phyloP scores from a whole-genome alignment of 2,329 filamentous ascomycete genomes.

The Pseudogymnoascus sp. region DNA sequence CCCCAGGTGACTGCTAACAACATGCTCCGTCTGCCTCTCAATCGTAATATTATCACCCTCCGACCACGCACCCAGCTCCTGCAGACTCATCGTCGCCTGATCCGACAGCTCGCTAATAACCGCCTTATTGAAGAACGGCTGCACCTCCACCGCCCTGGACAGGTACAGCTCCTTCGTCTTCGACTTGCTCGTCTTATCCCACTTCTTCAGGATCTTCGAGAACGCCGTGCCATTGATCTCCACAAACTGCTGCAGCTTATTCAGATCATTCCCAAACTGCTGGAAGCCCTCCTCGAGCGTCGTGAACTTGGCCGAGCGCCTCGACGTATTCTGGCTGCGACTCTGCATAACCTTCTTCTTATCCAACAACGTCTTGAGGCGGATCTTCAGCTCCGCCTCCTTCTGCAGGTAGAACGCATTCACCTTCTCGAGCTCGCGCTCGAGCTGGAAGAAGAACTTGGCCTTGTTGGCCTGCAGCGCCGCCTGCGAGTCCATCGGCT shows the following conservation, averaged over 20 bases:
- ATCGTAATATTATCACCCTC: constrained; percentile 92
- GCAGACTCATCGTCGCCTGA: constrained; percentile 89
- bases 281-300: constrained; percentile 95
- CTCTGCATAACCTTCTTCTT: constrained; percentile 91
- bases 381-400: constrained; percentile 94
- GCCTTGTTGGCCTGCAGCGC: constrained; percentile 94
- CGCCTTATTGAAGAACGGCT: constrained; percentile 95
- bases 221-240: constrained; percentile 97
- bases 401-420: constrained; percentile 98
- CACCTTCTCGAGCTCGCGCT: constrained; percentile 96
- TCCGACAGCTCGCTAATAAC: constrained; percentile 96
- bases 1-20: constrained; percentile 58
- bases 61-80: constrained; percentile 93
- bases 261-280: constrained; percentile 91
- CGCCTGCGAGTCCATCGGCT: constrained; percentile 62
- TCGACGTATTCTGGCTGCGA: constrained; percentile 65
- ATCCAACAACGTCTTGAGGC: constrained; percentile 83
- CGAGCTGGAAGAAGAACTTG: constrained; percentile 96
- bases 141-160: constrained; percentile 90
- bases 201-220: constrained; percentile 98
- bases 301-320: constrained; percentile 86
- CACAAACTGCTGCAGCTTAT: constrained; percentile 97
- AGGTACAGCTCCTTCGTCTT: constrained; percentile 97
- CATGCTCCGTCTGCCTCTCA: constrained; percentile 51
- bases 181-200: constrained; percentile 99